Percentiles rank a stretch among this genome's conserved stretches.
phyloP scores from a whole-genome alignment of 2,329 filamentous ascomycete genomes.

The Fusarium robinianum region DNA sequence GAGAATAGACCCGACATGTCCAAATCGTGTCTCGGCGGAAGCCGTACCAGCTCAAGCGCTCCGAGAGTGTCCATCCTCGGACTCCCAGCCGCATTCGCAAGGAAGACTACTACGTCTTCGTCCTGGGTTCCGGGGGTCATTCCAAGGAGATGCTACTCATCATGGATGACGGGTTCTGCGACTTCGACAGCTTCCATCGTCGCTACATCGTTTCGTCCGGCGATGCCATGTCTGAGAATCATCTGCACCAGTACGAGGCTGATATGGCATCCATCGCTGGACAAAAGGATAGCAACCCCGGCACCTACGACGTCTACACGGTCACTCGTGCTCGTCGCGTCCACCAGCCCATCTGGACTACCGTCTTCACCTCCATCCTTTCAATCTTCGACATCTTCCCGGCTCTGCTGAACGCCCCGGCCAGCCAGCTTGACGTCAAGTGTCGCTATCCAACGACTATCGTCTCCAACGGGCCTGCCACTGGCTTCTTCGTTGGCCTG shows the following conservation, averaged over 20 bases:
- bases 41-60: too few species aligned
- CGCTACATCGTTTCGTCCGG: conserved; percentile 82
- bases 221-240: conserved; percentile 67
- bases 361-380: conserved; percentile 68
- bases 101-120: conserved; percentile 67
- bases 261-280: conserved; percentile 35
- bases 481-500: conserved; percentile 73
- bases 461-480: conserved; percentile 86
- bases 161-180: conserved; percentile 64
- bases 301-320: conserved; percentile 65
- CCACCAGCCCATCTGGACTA: conserved; percentile 77
- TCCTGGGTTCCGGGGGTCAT: conserved; percentile 92
- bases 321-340: conserved; percentile 80
- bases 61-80: conserved; percentile 26
- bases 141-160: conserved; percentile 93
- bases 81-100: conserved; percentile 6
- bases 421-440: conserved; percentile 25
- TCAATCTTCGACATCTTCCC: conserved; percentile 67
- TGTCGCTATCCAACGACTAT: conserved; percentile 71
- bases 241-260: conserved; percentile 63
- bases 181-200: conserved; percentile 62
- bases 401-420: conserved; percentile 52
- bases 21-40: too few species aligned
- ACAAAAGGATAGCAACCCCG: conserved; percentile 36
- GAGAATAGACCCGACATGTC: conserved; percentile 37